Evolutionary conservation across 208 protist genomes (phyloP).

Genomic region (Borovskyia barvae): DNA sequence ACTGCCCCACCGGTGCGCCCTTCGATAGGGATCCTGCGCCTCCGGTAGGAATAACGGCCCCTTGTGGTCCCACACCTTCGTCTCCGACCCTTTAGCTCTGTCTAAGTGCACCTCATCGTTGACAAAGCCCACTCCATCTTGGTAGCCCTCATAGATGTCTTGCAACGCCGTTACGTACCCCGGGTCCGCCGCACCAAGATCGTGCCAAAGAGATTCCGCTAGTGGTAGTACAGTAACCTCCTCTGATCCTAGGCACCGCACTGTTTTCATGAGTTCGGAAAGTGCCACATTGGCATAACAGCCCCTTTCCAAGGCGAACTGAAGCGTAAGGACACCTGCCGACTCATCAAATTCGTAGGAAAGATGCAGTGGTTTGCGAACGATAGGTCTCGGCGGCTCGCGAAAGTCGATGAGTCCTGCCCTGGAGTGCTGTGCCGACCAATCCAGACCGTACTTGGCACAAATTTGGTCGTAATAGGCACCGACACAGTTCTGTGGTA

Average conservation of each 20-base stretch:
- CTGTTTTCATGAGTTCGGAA: conserved; percentile 73
- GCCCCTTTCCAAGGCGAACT: conserved; percentile 79
- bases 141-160: conserved; percentile 79
- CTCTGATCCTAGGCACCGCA: conserved; percentile 68
- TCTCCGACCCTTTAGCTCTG: conserved; percentile 19
- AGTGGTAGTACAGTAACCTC: conserved; percentile 55
- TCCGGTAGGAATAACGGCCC: conserved; percentile 64
- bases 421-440: conserved; percentile 57
- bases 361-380: conserved; percentile 70
- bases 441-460: conserved; percentile 72
- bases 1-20: conserved; percentile 61
- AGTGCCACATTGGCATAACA: conserved; percentile 88
- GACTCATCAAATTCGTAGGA: conserved; percentile 49
- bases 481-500: conserved; percentile 64
- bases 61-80: conserved; percentile 50
- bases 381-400: conserved; percentile 79
- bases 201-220: conserved; percentile 48
- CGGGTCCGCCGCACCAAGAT: conserved; percentile 54
- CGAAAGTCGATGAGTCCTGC: conserved; percentile 70
- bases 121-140: conserved; percentile 76
- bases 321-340: conserved; percentile 43
- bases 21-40: conserved; percentile 47
- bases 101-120: conserved; percentile 34
- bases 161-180: conserved; percentile 79
- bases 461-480: conserved; percentile 77